phyloP scores from a whole-genome alignment of 2,329 filamentous ascomycete species.

The Parasarocladium wereldwijsianum region DNA sequence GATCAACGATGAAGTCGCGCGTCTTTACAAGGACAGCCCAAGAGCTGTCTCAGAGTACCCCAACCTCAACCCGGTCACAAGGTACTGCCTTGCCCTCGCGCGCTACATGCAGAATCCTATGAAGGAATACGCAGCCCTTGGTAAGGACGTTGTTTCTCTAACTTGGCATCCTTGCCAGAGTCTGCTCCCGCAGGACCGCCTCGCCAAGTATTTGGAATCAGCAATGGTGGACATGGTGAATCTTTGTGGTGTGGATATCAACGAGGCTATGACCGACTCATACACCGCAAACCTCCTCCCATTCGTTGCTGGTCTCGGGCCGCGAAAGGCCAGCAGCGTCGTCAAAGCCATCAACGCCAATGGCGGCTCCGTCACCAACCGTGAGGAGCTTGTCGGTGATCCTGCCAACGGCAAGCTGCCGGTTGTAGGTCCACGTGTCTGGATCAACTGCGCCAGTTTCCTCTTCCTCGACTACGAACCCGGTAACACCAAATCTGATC shows the following conservation, averaged over 20 bases:
- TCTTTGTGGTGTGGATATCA: slow-evolving; percentile 86
- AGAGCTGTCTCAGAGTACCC: slow-evolving; percentile 71
- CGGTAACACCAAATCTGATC: slow-evolving; percentile 71
- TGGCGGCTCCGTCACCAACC: slow-evolving; percentile 68
- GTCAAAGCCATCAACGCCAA: slow-evolving; percentile 76
- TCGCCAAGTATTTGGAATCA: slow-evolving; percentile 78
- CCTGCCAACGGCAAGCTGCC: slow-evolving; percentile 63
- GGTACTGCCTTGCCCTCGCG: slow-evolving; percentile 81
- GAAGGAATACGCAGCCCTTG: slow-evolving; percentile 89
- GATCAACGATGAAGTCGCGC: slow-evolving; percentile 94
- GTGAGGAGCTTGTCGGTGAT: slow-evolving; percentile 80
- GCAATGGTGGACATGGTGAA: slow-evolving; percentile 99
- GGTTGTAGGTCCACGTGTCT: slow-evolving; percentile 79
- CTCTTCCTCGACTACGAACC: slow-evolving; percentile 78
- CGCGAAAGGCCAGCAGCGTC: slow-evolving; percentile 69
- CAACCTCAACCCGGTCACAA: slow-evolving; percentile 58
- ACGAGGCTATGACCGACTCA: slow-evolving; percentile 69
- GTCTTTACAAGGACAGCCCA: slow-evolving; percentile 83
- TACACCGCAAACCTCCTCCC: slow-evolving; percentile 80
- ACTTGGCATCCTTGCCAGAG: slow-evolving; percentile 84
- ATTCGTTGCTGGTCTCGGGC: slow-evolving; percentile 82
- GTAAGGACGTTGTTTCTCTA: slow-evolving; percentile 74
- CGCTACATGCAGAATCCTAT: slow-evolving; percentile 91
- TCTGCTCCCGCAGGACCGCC: slow-evolving; percentile 73
- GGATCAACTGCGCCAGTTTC: slow-evolving; percentile 95